Conservation (phyloP, 768 basidiomycete species). For the Royoungia palumana region DNA sequence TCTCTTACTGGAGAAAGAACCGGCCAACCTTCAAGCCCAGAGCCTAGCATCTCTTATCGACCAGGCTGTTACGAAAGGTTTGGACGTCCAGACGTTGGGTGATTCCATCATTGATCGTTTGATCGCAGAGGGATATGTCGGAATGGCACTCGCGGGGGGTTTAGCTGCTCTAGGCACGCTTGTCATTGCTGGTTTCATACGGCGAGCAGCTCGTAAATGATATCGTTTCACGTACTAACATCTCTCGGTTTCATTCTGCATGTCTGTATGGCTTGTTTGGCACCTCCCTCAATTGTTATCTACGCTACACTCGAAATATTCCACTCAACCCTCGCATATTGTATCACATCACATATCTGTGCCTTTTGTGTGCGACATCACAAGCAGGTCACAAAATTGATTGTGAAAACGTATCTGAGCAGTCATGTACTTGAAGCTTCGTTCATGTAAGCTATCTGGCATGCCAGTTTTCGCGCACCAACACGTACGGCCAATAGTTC, state of each 20-base stretch:
- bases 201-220: slow-evolving; percentile 66
- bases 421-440: background rate
- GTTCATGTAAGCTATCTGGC: slow-evolving; percentile 1
- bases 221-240: slow-evolving; percentile 12
- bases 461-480: background rate
- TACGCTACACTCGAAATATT: slow-evolving; percentile 10
- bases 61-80: slow-evolving; percentile 77
- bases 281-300: slow-evolving; percentile 8
- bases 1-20: slow-evolving; percentile 87
- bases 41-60: slow-evolving; percentile 86
- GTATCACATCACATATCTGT: slow-evolving; percentile 18
- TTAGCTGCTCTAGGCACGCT: slow-evolving; percentile 81
- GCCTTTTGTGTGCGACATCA: slow-evolving; percentile 6
- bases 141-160: slow-evolving; percentile 93
- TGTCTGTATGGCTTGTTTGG: slow-evolving; percentile 15
- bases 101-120: background rate
- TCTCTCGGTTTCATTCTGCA: slow-evolving; percentile 5
- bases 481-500: slow-evolving; percentile 11
- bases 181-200: slow-evolving; percentile 71
- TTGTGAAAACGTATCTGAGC: background rate
- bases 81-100: slow-evolving; percentile 15
- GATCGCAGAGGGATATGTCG: slow-evolving; percentile 89
- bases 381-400: slow-evolving; percentile 12
- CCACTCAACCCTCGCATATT: slow-evolving; percentile 25
- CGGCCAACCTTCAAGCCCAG: slow-evolving; percentile 88